These are phyloP conservation scores for Porphyrellus cyaneotinctus DNA, from an alignment of 768 basidiomycete species.

Conservation along the genomic window DNA sequence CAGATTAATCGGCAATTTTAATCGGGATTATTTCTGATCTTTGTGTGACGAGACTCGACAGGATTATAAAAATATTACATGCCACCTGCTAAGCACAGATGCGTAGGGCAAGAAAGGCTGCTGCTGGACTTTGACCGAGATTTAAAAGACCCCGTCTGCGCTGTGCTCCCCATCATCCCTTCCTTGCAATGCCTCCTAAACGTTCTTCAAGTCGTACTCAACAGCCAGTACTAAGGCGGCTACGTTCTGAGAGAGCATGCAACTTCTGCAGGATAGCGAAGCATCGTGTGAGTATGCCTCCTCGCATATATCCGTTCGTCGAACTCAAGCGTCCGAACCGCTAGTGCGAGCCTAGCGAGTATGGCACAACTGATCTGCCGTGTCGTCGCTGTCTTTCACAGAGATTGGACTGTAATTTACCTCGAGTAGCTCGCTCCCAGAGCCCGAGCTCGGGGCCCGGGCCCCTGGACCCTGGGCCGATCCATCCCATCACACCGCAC, in stretches of 20 bases:
- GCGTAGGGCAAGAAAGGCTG: slow-evolving; percentile 2
- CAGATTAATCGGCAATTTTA: slow-evolving; percentile 14
- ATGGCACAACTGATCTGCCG: slow-evolving; percentile 13
- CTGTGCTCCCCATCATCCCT: slow-evolving; percentile 7
- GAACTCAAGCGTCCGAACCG: slow-evolving; percentile 2
- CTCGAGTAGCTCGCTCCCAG: slow-evolving; percentile 16
- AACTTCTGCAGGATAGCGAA: slow-evolving; percentile 17
- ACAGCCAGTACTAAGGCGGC: slow-evolving; percentile 12
- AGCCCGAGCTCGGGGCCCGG: slow-evolving; percentile 17
- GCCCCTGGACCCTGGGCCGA: slow-evolving; percentile 8
- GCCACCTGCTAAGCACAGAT: slow-evolving; percentile 11
- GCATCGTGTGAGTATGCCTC: slow-evolving; percentile 13
- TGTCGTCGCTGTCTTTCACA: slow-evolving; percentile 22
- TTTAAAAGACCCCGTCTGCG: slow-evolving; percentile 16
- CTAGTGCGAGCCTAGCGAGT: slow-evolving; percentile 20
- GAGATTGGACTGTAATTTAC: slow-evolving; percentile 10
- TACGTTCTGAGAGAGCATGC: slow-evolving; percentile 17
- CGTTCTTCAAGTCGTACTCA: slow-evolving; percentile 6
- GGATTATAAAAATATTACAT: slow-evolving; percentile 1
- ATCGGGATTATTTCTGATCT: slow-evolving; percentile 6
- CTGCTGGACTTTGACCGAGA: slow-evolving; percentile 7
- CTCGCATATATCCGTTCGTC: background rate
- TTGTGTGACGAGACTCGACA: slow-evolving; percentile 6
- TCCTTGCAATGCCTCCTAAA: slow-evolving; percentile 13
- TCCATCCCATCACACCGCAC: background rate